Base-by-base conservation (phyloP, 2,329 filamentous ascomycete species). In the Penicillium sclerotigenum region DNA sequence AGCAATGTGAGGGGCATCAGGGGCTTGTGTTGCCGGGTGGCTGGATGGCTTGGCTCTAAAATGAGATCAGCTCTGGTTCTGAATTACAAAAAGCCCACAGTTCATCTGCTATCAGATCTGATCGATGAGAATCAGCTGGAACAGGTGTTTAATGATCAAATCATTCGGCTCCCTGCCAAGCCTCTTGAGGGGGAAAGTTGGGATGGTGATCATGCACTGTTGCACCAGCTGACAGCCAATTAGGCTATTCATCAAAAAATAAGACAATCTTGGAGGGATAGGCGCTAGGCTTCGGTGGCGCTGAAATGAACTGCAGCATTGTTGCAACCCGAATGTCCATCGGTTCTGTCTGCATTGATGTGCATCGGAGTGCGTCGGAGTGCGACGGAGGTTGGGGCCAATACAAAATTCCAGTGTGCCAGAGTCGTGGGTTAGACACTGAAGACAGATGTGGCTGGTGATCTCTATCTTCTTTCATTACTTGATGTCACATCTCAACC, bases 1-100 rank as follows among this genome's bases (percentile, higher is more conserved):
- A 38, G 26, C 42, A 43, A 55, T 45, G 53, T 18, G 40, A 56
- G 53, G 53, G 34, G 53, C 14, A 20, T 16, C 28, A 41, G 46
- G 20, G 33, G 38, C 48, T 45, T 33, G 20, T 18, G 20, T 47
- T 47, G 43, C 14, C 22, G 28, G 31, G 53, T 56, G 52, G 52
- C 45, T 50, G 52, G 37, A 24, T 22, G 16, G 13, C 9, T 42
- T 22, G 45, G 13, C 22, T 14, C 9, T 24, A 26, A 24, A 51
- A 45, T 18, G 16, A 24, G 20, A 26, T 26, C 7, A 22, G 10
- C 9, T 43, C 28, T 18, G n/a, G 7, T 8, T 29, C 8, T 24
- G 16, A 7, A 18, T 34, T 13, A 31, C 6, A 43, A 10, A 14
- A 29, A 16, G 38, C 16, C 38, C 28, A 45, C 18, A 26, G 11